These are phyloP conservation scores for Mycosphaerella sp. DNA, from an alignment of 2,329 filamentous ascomycete species.

Conservation along the genomic window DNA sequence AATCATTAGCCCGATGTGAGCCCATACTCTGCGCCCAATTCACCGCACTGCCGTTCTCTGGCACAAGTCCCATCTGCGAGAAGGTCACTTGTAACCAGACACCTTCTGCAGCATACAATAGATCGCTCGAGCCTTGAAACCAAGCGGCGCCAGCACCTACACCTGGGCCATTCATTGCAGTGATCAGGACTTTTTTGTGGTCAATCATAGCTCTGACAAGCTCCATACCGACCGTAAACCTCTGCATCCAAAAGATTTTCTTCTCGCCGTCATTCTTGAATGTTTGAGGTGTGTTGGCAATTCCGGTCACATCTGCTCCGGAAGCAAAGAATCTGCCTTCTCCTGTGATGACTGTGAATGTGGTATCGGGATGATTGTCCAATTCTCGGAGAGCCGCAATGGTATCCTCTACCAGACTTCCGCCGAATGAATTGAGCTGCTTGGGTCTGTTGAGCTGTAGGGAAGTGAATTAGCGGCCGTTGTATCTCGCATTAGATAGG, in stretches of 20 bases:
- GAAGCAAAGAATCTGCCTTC: constrained; percentile 28
- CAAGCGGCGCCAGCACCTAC: constrained; percentile 28
- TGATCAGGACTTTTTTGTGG: constrained; percentile 28
- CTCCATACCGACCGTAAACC: constrained; percentile 24
- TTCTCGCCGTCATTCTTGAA: constrained; percentile 27
- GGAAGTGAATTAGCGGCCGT: background rate
- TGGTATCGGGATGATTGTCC: constrained; percentile 26
- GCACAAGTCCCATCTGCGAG: constrained; percentile 26
- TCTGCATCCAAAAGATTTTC: constrained; percentile 26
- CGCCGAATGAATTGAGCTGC: constrained; percentile 27
- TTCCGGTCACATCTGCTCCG: constrained; percentile 27
- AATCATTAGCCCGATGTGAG: constrained; percentile 27
- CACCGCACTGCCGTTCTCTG: constrained; percentile 24
- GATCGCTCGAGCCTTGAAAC: constrained; percentile 27
- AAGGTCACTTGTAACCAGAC: constrained; percentile 29
- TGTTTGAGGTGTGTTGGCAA: constrained; percentile 13
- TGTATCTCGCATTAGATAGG: background rate
- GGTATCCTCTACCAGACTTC: constrained; percentile 24
- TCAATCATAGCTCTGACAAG: constrained; percentile 27
- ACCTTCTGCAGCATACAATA: constrained; percentile 27
- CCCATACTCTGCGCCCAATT: constrained; percentile 27
- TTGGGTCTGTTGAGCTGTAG: constrained; percentile 28
- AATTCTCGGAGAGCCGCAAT: constrained; percentile 27
- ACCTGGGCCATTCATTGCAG: constrained; percentile 27
- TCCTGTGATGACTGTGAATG: constrained; percentile 28